phyloP scores from a whole-genome alignment of 768 basidiomycete genomes.

The Tricholoma furcatifolium region DNA sequence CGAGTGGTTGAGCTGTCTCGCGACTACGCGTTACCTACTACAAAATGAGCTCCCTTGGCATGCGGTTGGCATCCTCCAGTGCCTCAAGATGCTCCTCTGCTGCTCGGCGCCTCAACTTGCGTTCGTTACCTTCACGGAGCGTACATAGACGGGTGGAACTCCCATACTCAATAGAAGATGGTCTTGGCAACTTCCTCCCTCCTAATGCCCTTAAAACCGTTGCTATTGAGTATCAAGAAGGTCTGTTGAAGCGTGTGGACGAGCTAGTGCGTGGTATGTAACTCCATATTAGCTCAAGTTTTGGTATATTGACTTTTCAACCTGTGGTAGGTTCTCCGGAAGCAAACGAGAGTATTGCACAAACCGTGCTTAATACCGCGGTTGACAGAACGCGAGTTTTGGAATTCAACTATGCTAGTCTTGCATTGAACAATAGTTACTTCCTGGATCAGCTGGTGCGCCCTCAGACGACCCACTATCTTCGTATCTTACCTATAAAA shows the following conservation, averaged over 20 bases:
- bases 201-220: slow-evolving; percentile 69
- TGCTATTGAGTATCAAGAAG: slow-evolving; percentile 84
- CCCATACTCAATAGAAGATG: slow-evolving; percentile 66
- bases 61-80: slow-evolving; percentile 27
- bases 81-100: slow-evolving; percentile 15
- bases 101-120: slow-evolving; percentile 21
- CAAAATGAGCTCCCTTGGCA: slow-evolving; percentile 27
- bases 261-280: slow-evolving; percentile 68
- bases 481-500: slow-evolving; percentile 1
- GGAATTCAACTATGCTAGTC: slow-evolving; percentile 88
- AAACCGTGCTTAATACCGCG: slow-evolving; percentile 73
- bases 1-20: slow-evolving; percentile 5
- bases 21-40: background rate
- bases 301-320: slow-evolving; percentile 4
- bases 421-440: slow-evolving; percentile 93
- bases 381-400: slow-evolving; percentile 55
- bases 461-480: background rate
- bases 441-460: slow-evolving; percentile 87
- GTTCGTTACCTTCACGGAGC: slow-evolving; percentile 29
- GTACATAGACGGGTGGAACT: slow-evolving; percentile 54
- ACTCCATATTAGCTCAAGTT: background rate
- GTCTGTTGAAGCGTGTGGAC: slow-evolving; percentile 75
- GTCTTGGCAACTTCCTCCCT: slow-evolving; percentile 78
- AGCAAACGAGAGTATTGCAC: slow-evolving; percentile 56
- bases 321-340: slow-evolving; percentile 52